A percentile compares a stretch with the other conserved stretches of the same genome.
Evolutionary conservation across 108 stramenopile genomes (phyloP).

Genomic region (Cyclotella kingstonii): DNA sequence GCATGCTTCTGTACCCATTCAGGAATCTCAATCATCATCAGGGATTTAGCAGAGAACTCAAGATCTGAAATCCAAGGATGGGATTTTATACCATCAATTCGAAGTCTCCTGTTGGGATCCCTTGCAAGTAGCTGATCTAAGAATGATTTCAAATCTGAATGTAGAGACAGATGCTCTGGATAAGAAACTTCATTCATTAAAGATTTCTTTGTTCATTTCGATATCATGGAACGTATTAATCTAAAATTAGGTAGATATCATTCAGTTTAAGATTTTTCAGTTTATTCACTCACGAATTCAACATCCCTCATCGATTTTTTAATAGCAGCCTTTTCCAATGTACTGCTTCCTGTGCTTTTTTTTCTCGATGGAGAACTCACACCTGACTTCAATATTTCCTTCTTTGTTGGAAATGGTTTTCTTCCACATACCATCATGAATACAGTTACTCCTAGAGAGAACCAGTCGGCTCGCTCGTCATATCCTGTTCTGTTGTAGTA

Average conservation of each 20-base stretch:
- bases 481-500: conserved; percentile 24
- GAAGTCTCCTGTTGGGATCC: conserved; percentile 17
- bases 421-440: conserved; percentile 35
- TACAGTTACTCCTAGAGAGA: conserved; percentile 32
- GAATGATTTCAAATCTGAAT: conserved; percentile 5
- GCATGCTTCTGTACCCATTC: conserved; percentile 22
- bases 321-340: neutral
- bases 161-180: conserved; percentile 6
- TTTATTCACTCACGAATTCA: conserved; percentile 5
- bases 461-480: conserved; percentile 39
- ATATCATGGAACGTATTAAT: neutral
- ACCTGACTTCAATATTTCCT: conserved; percentile 16
- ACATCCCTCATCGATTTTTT: conserved; percentile 21
- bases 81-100: conserved; percentile 5
- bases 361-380: conserved; percentile 10
- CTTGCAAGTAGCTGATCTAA: conserved; percentile 3
- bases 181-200: conserved; percentile 30
- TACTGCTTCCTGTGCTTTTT: neutral
- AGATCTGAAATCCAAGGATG: conserved; percentile 20
- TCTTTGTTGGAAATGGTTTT: conserved; percentile 33
- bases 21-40: conserved; percentile 8
- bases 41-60: neutral
- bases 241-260: neutral
- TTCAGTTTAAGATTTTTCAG: too few relatives aligned
- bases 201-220: neutral